These are phyloP conservation scores for Ophiosphaerella narmari DNA, from an alignment of 2,329 filamentous ascomycete species.

Conservation along the genomic window DNA sequence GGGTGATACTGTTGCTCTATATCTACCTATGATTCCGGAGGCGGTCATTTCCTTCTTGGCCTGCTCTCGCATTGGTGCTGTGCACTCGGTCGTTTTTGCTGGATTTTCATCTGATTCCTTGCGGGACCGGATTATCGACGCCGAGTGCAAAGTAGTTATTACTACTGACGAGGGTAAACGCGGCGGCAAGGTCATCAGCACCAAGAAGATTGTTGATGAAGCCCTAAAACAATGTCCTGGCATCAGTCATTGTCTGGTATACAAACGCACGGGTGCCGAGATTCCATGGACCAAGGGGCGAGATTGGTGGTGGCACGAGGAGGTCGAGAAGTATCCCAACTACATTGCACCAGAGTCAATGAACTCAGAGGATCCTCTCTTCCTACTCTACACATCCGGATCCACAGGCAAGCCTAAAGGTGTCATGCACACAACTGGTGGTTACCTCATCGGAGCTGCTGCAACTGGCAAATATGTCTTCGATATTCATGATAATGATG, in stretches of 20 bases:
- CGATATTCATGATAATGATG: slow-evolving; percentile 91
- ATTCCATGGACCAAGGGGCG: slow-evolving; percentile 88
- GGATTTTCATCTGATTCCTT: slow-evolving; percentile 97
- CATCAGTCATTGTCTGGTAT: slow-evolving; percentile 84
- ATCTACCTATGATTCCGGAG: slow-evolving; percentile 98
- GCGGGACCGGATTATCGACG: slow-evolving; percentile 91
- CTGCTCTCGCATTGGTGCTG: slow-evolving; percentile 86
- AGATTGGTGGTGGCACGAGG: slow-evolving; percentile 98
- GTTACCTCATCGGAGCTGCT: slow-evolving; percentile 92
- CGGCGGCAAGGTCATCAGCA: slow-evolving; percentile 94
- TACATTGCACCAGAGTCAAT: slow-evolving; percentile 90
- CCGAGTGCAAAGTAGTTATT: slow-evolving; percentile 89
- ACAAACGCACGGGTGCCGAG: slow-evolving; percentile 91
- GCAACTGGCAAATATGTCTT: slow-evolving; percentile 98
- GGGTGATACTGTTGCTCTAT: slow-evolving; percentile 95
- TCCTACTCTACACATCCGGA: slow-evolving; percentile 96
- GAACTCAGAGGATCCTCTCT: slow-evolving; percentile 93
- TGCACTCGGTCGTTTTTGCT: slow-evolving; percentile 97
- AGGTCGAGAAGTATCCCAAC: slow-evolving; percentile 92
- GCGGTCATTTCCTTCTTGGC: slow-evolving; percentile 90
- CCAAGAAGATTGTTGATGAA: slow-evolving; percentile 99
- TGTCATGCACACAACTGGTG: slow-evolving; percentile 95
- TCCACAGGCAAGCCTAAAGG: slow-evolving; percentile 99
- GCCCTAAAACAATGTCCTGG: slow-evolving; percentile 94
- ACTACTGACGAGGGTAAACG: slow-evolving; percentile 98